Percentiles rank a stretch among this genome's conserved stretches.
These are phyloP conservation scores for Coniochaeta prunicola DNA, from an alignment of 2,329 filamentous ascomycete genomes.

Conservation along the genomic window DNA sequence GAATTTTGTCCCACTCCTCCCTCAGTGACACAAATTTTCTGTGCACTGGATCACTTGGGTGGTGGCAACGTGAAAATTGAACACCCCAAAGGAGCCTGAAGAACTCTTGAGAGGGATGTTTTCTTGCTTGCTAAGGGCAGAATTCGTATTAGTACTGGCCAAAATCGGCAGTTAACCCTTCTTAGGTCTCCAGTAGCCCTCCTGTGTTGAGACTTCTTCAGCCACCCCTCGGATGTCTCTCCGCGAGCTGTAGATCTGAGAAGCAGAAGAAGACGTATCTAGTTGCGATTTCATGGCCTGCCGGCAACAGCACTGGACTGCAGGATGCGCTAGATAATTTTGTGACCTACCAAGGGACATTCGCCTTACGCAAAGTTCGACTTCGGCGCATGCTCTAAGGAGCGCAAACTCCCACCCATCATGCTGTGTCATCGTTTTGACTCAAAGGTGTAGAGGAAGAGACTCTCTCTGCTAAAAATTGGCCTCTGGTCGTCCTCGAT, in stretches of 20 bases:
- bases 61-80: no score
- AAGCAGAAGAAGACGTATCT: no score
- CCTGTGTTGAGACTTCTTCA: no score
- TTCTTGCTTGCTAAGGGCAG: no score
- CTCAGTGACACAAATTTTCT: no score
- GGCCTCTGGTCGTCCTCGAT: conserved; percentile 53
- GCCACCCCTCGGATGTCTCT: background rate
- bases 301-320: background rate
- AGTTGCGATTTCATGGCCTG: background rate
- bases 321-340: background rate
- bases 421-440: conserved; percentile 8
- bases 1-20: no score
- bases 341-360: background rate
- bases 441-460: conserved; percentile 55
- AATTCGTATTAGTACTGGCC: no score
- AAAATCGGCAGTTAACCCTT: no score
- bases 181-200: no score
- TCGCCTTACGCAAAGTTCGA: background rate
- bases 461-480: conserved; percentile 46
- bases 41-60: no score
- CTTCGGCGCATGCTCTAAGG: background rate
- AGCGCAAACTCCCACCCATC: background rate
- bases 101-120: no score
- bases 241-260: background rate
- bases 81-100: no score